Evolutionary conservation across 176 grass and related monocot species (phyloP), one percentile per base, ranked within the genome.

Genomic region (maize (Zea mays)): DNA sequence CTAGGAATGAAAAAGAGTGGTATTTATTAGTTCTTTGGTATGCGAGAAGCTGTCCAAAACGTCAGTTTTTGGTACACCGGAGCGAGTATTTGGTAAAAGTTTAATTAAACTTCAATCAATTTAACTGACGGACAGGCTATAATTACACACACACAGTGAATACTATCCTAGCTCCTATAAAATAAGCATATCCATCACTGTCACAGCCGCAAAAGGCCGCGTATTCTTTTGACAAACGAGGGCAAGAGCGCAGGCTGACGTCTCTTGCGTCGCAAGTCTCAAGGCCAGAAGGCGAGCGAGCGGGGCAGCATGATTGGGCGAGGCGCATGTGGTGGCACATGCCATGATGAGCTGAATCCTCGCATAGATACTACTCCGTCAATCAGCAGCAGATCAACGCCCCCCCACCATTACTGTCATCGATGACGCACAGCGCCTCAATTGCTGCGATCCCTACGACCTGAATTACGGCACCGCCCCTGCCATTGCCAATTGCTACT

Each of bases 241-340:
- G 27, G 27, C 27, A 27, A 27, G 27, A 45, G 12, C 52, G 54
- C 43, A 20, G 21, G 57, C 27, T 55, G 69, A 71, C 58, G 61
- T 87, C 72, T 67, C 65, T 54, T 71, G 77, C 82, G 62, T 62
- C 40, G 43, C 87, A 76, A 76, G 73, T 79, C 85, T 78, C 80
- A 74, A 86, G 54, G 75, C 14, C 52, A 65, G 42, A 1, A 15
- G 5, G n/a, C n/a, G n/a, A n/a, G n/a, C n/a, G 19, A 20, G 38
- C 67, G 10, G 37, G n/a, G 19, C 11, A 39, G 67, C 56, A 82
- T 82, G 50, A 82, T 82, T 67, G 71, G 60, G 62, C 71, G 27
- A 39, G 21, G 8, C 20, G 78, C 87, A 90, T 93, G 91, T 90
- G 85, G 71, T 47, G 40, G 81, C 91, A 93, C 87, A 90, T 90